Evolutionary conservation across 2,329 filamentous ascomycete species (phyloP), one percentile per base, ranked within the genome.

Genomic region (Diaporthe eres): DNA sequence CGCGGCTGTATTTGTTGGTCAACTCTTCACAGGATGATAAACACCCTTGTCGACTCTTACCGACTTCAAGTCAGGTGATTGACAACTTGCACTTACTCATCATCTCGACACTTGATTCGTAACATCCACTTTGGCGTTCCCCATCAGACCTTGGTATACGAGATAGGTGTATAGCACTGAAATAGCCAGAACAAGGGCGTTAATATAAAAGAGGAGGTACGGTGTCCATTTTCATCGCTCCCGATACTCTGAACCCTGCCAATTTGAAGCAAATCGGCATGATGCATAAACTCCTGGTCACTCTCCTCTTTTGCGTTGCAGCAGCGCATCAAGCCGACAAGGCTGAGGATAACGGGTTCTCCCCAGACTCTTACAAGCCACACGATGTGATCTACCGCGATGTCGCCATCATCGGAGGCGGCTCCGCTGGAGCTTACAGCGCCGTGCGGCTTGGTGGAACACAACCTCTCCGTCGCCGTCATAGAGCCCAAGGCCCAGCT

Each of bases 351-450:
- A 0, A 2, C 19, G 9, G 9, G 6, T 58, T 58, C 9, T 58
- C 55, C 4, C 55, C 17, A 58, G 5, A 34, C 2, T 58, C 31
- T 19, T 37, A 58, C 55, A 15, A 37, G 5, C 55, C 55, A 5
- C 28, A 58, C 19, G 2, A 58, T 2, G 55, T 58, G 2, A 58
- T 58, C 19, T 22, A 58, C 55, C 55, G 55, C 31, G 55, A 58
- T 58, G 55, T 58, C 55, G 28, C 55, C 17, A 58, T 58, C 17
- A 58, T 58, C 17, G 55, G 55, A 34, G 55, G 55, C 17, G 55
- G 55, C 2, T 37, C 28, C 6, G 55, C 31, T 13, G 55, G 55
- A 13, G 22, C 28, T 22, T 58, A 58, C 28, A 58, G 55, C 6
- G 28, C 55, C 19, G 55, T 58, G 28, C 28, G 55, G 4, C 22